A percentile compares a stretch with the other conserved stretches of the same genome.
Conservation (phyloP, 441 rosid genomes). For the Daphne laureola region DNA sequence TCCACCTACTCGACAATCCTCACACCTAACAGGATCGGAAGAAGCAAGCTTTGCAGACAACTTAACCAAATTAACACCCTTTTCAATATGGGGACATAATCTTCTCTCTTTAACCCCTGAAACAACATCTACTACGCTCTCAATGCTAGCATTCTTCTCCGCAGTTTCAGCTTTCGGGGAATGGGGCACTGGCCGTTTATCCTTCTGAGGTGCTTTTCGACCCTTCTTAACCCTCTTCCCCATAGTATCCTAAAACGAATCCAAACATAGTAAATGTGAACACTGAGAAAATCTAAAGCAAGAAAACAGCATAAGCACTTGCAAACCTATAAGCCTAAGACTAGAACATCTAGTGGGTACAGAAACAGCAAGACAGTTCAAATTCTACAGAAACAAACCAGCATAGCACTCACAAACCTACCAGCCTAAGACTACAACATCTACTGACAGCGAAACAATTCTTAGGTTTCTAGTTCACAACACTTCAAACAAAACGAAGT, state of each 20-base stretch:
- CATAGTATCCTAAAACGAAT: constrained; percentile 48
- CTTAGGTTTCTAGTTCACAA: background rate
- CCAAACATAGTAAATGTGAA: constrained; percentile 10
- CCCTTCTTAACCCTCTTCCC: constrained; percentile 82
- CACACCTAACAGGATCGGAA: constrained; percentile 45
- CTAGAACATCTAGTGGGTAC: background rate
- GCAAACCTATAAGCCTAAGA: constrained; percentile 8
- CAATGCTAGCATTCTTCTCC: constrained; percentile 24
- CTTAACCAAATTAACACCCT: constrained; percentile 48
- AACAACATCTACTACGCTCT: constrained; percentile 25
- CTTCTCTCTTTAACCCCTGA: constrained; percentile 33
- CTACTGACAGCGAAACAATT: no score
- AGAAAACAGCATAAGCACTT: constrained; percentile 2
- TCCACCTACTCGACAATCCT: constrained; percentile 60
- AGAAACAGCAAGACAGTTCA: no score
- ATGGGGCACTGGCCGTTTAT: constrained; percentile 29
- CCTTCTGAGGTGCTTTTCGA: constrained; percentile 48
- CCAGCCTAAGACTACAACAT: constrained; percentile 6
- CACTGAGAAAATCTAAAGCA: constrained; percentile 9
- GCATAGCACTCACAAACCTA: constrained; percentile 3
- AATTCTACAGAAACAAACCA: constrained; percentile 7
- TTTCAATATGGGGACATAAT: constrained; percentile 53
- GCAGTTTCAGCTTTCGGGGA: constrained; percentile 33
- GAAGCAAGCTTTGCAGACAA: constrained; percentile 49
- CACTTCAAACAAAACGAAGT: background rate